A percentile compares a stretch with the other conserved stretches of the same genome.
phyloP scores from a whole-genome alignment of 2,329 filamentous ascomycete species.

The Scolecobasidium constrictum region DNA sequence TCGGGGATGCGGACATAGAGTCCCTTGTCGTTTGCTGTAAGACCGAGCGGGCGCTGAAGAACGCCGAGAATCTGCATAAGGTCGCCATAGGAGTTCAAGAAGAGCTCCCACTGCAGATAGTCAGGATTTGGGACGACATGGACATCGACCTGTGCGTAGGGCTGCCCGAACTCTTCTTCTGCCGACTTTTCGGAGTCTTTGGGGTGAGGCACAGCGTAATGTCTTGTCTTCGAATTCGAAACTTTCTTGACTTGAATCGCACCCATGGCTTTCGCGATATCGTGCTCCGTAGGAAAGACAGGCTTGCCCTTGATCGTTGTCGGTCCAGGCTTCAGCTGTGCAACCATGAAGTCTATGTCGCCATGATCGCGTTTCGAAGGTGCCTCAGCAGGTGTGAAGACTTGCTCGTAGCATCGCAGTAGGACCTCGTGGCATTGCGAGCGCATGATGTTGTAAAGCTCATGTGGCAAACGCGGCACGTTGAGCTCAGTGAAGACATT shows the following conservation, averaged over 20 bases:
- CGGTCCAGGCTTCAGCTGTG: conserved; percentile 13
- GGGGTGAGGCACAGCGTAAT: conserved; percentile 48
- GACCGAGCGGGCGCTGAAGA: conserved; percentile 51
- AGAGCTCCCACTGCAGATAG: conserved; percentile 49
- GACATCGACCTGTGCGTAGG: conserved; percentile 59
- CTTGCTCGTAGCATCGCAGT: conserved; percentile 1
- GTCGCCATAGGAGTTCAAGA: conserved; percentile 64
- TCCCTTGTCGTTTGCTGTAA: conserved; percentile 53
- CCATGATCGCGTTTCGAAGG: conserved; percentile 59
- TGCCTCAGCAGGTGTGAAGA: conserved; percentile 22
- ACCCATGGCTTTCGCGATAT: conserved; percentile 31
- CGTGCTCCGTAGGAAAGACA: no score
- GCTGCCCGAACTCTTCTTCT: conserved; percentile 3
- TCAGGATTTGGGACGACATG: conserved; percentile 35
- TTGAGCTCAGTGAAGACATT: conserved; percentile 9
- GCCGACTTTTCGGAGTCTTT: conserved; percentile 1
- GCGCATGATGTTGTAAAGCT: not conserved
- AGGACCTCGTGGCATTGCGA: not conserved
- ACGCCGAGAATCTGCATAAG: conserved; percentile 55
- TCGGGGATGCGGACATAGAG: conserved; percentile 57
- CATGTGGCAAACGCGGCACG: conserved; percentile 5
- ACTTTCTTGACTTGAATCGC: conserved; percentile 25
- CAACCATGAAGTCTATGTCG: conserved; percentile 62
- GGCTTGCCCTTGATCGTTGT: conserved; percentile 14
- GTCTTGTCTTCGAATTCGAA: conserved; percentile 17